phyloP scores from a whole-genome alignment of 345 rosid genomes.

The Lepidium aucheri region DNA sequence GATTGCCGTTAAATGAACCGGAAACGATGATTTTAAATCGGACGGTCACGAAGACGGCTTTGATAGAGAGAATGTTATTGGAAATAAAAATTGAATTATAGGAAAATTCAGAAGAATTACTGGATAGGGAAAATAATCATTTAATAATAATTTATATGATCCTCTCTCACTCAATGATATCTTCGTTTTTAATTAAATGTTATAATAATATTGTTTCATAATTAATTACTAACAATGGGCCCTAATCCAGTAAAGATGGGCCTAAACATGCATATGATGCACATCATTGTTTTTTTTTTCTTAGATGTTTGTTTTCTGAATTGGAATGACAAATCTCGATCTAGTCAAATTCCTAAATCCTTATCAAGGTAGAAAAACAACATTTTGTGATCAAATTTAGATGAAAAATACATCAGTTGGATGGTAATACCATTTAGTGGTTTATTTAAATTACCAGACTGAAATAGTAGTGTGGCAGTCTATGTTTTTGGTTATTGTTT shows the following conservation, averaged over 20 bases:
- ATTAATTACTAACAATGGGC: constrained; percentile 5
- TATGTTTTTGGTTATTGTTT: no score
- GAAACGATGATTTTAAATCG: constrained; percentile 17
- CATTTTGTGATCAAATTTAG: no score
- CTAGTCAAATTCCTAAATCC: no score
- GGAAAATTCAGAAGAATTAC: constrained; percentile 4
- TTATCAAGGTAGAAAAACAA: no score
- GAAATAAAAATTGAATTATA: not conserved
- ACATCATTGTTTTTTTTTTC: not conserved
- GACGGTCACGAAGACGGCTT: constrained; percentile 19
- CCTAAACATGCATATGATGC: constrained; percentile 9
- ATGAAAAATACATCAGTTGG: no score
- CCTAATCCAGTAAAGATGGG: constrained; percentile 21
- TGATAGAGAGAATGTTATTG: constrained; percentile 6
- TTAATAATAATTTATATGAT: not conserved
- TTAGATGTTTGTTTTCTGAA: no score
- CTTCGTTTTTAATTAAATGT: not conserved
- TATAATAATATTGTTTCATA: not conserved
- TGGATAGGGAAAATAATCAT: not conserved
- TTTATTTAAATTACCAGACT: no score
- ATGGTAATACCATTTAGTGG: no score
- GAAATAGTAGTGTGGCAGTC: no score
- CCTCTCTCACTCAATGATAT: constrained; percentile 15
- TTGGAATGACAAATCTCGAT: no score
- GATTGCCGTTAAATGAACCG: constrained; percentile 25